Conservation (phyloP, 352 stramenopile species). For the Plasmopara viticola region DNA sequence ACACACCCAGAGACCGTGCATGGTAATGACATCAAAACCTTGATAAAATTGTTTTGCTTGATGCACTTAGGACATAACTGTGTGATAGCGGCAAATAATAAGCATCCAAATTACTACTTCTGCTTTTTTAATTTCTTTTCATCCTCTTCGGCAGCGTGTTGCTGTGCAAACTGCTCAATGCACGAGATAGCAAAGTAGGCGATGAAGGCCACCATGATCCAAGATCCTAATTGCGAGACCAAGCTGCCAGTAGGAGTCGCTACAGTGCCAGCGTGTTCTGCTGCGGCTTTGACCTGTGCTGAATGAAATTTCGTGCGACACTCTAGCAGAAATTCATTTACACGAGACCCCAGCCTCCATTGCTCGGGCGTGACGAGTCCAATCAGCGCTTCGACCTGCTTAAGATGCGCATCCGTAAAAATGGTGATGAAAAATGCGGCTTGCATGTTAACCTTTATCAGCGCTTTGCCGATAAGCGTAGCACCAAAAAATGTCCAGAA, state of each 20-base stretch:
- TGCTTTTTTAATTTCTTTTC: slow-evolving; percentile 82
- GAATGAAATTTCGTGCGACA: slow-evolving; percentile 86
- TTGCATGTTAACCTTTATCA: slow-evolving; percentile 90
- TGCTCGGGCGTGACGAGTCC: slow-evolving; percentile 57
- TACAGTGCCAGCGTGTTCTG: slow-evolving; percentile 44
- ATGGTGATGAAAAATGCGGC: slow-evolving; percentile 89
- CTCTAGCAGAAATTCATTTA: slow-evolving; percentile 83
- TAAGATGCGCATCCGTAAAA: slow-evolving; percentile 82
- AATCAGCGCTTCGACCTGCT: slow-evolving; percentile 82
- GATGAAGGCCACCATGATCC: slow-evolving; percentile 85
- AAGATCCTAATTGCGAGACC: slow-evolving; percentile 73
- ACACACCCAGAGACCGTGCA: background rate
- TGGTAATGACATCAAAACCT: too few species aligned
- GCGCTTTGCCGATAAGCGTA: slow-evolving; percentile 90
- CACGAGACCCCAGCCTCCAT: slow-evolving; percentile 71
- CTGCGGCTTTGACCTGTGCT: slow-evolving; percentile 45
- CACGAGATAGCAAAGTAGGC: slow-evolving; percentile 87
- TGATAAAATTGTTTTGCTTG: background rate
- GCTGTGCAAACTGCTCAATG: slow-evolving; percentile 88
- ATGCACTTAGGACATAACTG: background rate
- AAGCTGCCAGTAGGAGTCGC: slow-evolving; percentile 45
- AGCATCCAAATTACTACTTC: slow-evolving; percentile 25
- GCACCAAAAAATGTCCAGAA: slow-evolving; percentile 95
- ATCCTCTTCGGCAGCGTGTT: slow-evolving; percentile 83
- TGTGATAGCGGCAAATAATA: slow-evolving; percentile 3